phyloP scores from a whole-genome alignment of 2,329 filamentous ascomycete genomes.

The Aspergillus sp. region DNA sequence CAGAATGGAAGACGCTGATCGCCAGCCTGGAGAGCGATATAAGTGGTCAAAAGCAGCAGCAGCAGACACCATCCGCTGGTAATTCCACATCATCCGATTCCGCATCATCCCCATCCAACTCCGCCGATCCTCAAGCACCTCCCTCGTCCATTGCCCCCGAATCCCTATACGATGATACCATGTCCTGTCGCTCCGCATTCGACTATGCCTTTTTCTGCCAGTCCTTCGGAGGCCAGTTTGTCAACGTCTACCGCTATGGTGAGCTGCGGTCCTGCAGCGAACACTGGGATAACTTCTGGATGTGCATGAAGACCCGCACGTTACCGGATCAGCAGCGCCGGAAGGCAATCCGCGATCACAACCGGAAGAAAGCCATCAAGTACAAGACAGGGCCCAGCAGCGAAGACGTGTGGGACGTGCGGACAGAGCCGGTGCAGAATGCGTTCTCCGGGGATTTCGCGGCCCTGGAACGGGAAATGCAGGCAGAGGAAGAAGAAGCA shows the following conservation, averaged over 20 bases:
- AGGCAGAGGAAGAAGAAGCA: conserved; percentile 46
- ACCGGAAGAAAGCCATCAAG: conserved; percentile 66
- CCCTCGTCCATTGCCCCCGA: conserved; percentile 57
- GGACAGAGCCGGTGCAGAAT: conserved; percentile 62
- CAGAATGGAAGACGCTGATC: conserved; percentile 57
- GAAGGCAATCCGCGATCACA: conserved; percentile 64
- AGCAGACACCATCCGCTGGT: conserved; percentile 2
- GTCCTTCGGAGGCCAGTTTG: conserved; percentile 86
- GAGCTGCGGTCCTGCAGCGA: conserved; percentile 74
- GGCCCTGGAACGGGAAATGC: conserved; percentile 45
- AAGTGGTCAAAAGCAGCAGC: conserved; percentile 17
- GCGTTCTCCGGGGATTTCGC: conserved; percentile 50
- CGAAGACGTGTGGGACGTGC: conserved; percentile 85
- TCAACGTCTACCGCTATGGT: conserved; percentile 86
- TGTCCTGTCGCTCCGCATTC: conserved; percentile 89
- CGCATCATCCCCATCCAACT: conserved; percentile 6
- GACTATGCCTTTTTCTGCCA: conserved; percentile 95
- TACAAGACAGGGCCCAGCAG: conserved; percentile 73
- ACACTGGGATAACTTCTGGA: conserved; percentile 93
- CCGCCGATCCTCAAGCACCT: conserved; percentile 18
- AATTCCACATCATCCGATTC: conserved; percentile 16
- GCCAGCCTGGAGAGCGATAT: conserved; percentile 49
- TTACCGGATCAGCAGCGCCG: conserved; percentile 62
- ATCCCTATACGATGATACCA: conserved; percentile 72
- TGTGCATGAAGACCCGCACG: conserved; percentile 85